phyloP scores from a whole-genome alignment of 2,329 filamentous ascomycete genomes.

The Botrytis medusae region DNA sequence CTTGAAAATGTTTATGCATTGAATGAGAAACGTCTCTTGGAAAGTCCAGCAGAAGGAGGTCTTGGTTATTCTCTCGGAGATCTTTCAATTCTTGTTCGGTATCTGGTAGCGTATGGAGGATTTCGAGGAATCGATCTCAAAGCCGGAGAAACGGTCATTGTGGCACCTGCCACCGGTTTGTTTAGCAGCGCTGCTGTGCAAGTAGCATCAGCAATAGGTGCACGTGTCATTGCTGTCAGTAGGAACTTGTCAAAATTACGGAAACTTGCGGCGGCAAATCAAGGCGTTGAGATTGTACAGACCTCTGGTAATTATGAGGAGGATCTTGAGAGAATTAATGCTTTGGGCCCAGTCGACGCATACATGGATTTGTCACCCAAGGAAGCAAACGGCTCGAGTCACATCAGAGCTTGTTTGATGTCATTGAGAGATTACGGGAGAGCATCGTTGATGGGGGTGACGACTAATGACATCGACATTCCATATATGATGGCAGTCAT shows the following conservation, averaged over 20 bases:
- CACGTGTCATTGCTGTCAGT: constrained; percentile 51
- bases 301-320: constrained; percentile 44
- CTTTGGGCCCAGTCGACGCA: constrained; percentile 43
- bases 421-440: constrained; percentile 38
- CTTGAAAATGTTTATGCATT: constrained; percentile 42
- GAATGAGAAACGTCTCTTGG: constrained; percentile 38
- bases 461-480: constrained; percentile 36
- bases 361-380: constrained; percentile 49
- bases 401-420: constrained; percentile 43
- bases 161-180: constrained; percentile 48
- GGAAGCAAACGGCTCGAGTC: constrained; percentile 42
- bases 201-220: constrained; percentile 50
- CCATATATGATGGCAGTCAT: constrained; percentile 38
- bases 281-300: constrained; percentile 43
- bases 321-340: constrained; percentile 27
- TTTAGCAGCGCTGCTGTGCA: constrained; percentile 48
- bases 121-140: constrained; percentile 45
- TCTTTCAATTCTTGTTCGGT: constrained; percentile 23
- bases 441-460: constrained; percentile 40
- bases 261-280: constrained; percentile 38
- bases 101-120: constrained; percentile 50
- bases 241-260: constrained; percentile 43
- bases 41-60: constrained; percentile 19
- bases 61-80: constrained; percentile 26
- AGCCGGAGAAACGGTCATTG: constrained; percentile 48